Base-by-base conservation (phyloP, 2,329 filamentous ascomycete species). In the Leptosphaerulina australis region DNA sequence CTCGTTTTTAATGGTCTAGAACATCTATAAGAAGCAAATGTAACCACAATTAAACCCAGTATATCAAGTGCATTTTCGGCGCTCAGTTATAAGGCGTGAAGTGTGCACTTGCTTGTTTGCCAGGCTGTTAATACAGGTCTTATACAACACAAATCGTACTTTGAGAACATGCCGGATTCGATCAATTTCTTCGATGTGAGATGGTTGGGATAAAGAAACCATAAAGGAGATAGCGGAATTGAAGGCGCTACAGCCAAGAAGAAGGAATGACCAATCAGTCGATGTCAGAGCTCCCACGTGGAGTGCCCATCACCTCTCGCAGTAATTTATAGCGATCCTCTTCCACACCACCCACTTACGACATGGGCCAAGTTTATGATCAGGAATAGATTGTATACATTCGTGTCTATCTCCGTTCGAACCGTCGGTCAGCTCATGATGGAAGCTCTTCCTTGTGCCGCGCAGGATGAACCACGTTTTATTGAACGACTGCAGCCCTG, bases 201-300 rank as follows among this genome's bases (percentile, higher is more conserved):
- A n/a, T 5, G 14, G 18, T 37, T 3, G 6, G 18, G 26, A 11
- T 25, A n/a, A 21, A 31, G 25, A 24, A 6, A 26, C 6, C n/a
- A 11, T 10, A n/a, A 8, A 25, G 10, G 7, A 10, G 14, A 45
- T 22, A 9, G 12, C 36, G 25, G 12, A 26, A 28, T 46, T 51
- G 25, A 28, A 43, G 48, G 48, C 48, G 48, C 31, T 43, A 4
- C 8, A 7, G 48, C 48, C 31, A 40, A 46, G 41, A 30, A 21
- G 21, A 10, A 7, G 18, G 14, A 37, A 35, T 2, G 26, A 17
- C 48, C 48, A 51, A 51, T 51, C 30, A 46, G n/a, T n/a, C n/a
- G n/a, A n/a, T n/a, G n/a, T n/a, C n/a, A 36, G n/a, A 24, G 31
- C 22, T 5, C 18, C 30, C 41, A 51, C 48, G 48, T 51, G 48